Conservation (phyloP, 495 filamentous ascomycete species). For the Hypoxylon rickii region DNA sequence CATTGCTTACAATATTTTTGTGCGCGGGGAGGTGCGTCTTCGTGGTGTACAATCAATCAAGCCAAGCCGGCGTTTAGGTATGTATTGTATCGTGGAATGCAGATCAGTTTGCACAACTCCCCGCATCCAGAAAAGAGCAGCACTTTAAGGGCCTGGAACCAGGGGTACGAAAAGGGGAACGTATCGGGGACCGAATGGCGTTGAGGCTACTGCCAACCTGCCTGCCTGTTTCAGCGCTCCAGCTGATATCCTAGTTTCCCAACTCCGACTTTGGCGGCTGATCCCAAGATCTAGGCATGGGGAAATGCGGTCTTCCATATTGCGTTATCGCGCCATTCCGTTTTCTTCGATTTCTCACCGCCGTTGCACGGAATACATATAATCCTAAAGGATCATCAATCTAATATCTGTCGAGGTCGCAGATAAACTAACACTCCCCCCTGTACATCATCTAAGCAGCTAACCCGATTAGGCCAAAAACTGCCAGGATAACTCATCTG, state of each 20-base stretch:
- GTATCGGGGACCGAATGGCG: slow-evolving; percentile 17
- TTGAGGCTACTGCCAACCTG: slow-evolving; percentile 28
- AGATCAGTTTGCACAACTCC: slow-evolving; percentile 30
- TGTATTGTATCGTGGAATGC: slow-evolving; percentile 26
- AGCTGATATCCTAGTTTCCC: slow-evolving; percentile 26
- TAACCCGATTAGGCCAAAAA: too few species aligned
- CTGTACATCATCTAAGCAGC: too few species aligned
- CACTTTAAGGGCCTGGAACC: slow-evolving; percentile 28
- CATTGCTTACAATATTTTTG: too few species aligned
- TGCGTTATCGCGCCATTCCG: slow-evolving; percentile 34
- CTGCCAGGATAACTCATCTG: too few species aligned
- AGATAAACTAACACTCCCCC: too few species aligned
- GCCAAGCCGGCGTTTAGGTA: slow-evolving; percentile 15
- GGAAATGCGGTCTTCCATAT: slow-evolving; percentile 31
- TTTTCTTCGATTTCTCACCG: slow-evolving; percentile 30
- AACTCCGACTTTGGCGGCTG: slow-evolving; percentile 27
- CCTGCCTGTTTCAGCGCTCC: slow-evolving; percentile 34
- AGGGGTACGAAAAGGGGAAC: slow-evolving; percentile 6
- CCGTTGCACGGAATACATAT: slow-evolving; percentile 20
- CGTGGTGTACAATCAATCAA: slow-evolving; percentile 17
- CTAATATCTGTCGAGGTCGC: too few species aligned
- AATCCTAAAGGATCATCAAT: slow-evolving; percentile 28
- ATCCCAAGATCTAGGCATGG: slow-evolving; percentile 37
- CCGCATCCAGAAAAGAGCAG: slow-evolving; percentile 22
- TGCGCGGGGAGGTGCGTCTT: not conserved